Base-by-base conservation (phyloP, 208 protist genomes). In the Porcisia hertigi region DNA sequence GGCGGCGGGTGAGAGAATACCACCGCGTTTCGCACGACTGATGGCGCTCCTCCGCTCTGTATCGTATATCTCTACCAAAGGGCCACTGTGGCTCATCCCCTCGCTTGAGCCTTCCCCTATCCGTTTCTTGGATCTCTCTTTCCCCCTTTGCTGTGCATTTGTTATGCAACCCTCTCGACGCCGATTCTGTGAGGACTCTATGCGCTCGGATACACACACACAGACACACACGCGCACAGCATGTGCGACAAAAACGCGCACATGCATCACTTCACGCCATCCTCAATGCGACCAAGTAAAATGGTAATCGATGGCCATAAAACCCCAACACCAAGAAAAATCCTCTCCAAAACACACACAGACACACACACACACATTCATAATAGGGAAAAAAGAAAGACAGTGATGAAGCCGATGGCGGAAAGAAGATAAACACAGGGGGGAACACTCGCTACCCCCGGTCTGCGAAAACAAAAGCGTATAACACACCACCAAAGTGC, bases 101-200 rank as follows among this genome's bases (percentile, higher is more conserved):
- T 14, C 41, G 20, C 47, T 43, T 0, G 55, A 3, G 55, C n/a
- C 20, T 52, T 11, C 1, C 41, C 8, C 18, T 34, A 12, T 16
- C 6, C 20, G 25, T 12, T 52, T 5, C 25, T 49, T 67, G 23
- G 34, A 3, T 49, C 12, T 65, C 11, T 52, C 47, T 12, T 52
- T 52, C 47, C 11, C 47, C 47, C 47, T 52, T 12, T 12, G 47
- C 11, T 52, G 47, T 52, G 14, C 0, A 43, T 14, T 67, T n/a
- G 8, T 67, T 67, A 47, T 2, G 63, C 16, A 30, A n/a, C 14
- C 41, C 41, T 25, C 63, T 52, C 63, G 6, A 9, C 23, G 41
- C 5, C 23, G 39, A 67, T 52, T 67, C 41, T 47, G 63, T 67
- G 63, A 49, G 23, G 23, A 36, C 63, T 52, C 63, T 67, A 52